Conservation (phyloP, 306 rosid species). For the Ceratonia siliqua region DNA sequence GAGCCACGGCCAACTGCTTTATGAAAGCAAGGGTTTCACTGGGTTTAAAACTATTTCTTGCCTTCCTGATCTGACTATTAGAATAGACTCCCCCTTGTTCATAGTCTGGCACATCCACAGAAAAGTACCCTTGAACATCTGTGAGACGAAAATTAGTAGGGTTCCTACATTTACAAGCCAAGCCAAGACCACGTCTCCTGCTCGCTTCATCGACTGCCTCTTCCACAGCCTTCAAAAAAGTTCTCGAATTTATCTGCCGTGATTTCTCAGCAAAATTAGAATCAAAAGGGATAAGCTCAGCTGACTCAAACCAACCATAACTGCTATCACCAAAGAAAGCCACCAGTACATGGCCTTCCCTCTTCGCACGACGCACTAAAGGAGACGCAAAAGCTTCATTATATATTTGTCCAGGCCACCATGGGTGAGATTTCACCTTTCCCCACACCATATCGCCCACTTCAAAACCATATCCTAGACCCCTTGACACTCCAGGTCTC, state of each 20-base stretch:
- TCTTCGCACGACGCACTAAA: slow-evolving; percentile 67
- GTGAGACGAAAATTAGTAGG: slow-evolving; percentile 55
- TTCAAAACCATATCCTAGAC: slow-evolving; percentile 66
- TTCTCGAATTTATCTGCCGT: slow-evolving; percentile 60
- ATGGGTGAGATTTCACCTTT: slow-evolving; percentile 96
- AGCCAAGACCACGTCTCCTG: slow-evolving; percentile 70
- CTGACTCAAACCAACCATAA: slow-evolving; percentile 97
- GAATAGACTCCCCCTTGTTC: slow-evolving; percentile 84
- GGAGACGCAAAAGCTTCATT: slow-evolving; percentile 74
- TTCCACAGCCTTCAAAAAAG: slow-evolving; percentile 78
- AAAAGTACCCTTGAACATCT: slow-evolving; percentile 61
- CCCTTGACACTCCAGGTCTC: slow-evolving; percentile 54
- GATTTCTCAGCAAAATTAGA: slow-evolving; percentile 76
- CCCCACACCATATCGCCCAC: slow-evolving; percentile 98
- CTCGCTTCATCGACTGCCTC: slow-evolving; percentile 91
- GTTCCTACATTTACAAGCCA: slow-evolving; percentile 79
- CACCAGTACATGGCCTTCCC: slow-evolving; percentile 84
- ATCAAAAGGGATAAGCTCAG: slow-evolving; percentile 79
- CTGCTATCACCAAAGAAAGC: slow-evolving; percentile 97
- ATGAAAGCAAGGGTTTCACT: slow-evolving; percentile 63
- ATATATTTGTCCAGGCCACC: slow-evolving; percentile 98
- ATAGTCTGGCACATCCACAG: slow-evolving; percentile 78
- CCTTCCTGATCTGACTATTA: slow-evolving; percentile 56
- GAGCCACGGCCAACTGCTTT: slow-evolving; percentile 70
- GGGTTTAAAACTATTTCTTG: slow-evolving; percentile 63